Base-by-base conservation (phyloP, 2,329 filamentous ascomycete species). In the Thelonectria discophora region DNA sequence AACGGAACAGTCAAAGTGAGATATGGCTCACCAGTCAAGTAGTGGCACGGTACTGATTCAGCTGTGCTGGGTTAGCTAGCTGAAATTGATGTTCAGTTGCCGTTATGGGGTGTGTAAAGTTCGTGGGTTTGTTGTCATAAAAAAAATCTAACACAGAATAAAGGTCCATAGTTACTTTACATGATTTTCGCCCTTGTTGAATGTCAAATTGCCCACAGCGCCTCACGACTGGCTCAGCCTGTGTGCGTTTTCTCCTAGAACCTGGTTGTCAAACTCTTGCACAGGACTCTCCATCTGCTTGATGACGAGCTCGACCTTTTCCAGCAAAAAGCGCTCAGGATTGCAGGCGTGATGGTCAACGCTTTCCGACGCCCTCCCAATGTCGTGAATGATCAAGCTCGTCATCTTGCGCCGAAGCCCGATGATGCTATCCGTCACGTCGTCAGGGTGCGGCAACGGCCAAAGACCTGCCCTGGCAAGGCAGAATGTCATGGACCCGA, bases 401-500 rank as follows among this genome's bases (percentile, higher is more conserved):
- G 63, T 71, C 54, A 69, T 56, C 13, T 69, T 69, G 10, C 64
- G 64, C 37, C 71, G 65, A 10, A 73, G 59, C 1, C 58, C 54
- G 20, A 69, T 24, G 9, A 72, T 64, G 63, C 71, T 75, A 37
- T 69, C 64, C 4, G 71, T 62, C 0, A 73, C 58, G 5, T 72
- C 69, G 0, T 60, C 48, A 1, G 67, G 49, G 1, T 73, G 61
- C 6, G 73, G 73, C 1, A 75, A 60, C 3, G 74, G 75, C 74
- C 73, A 77, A 3, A 76, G 69, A 7, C 70, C 69, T 4, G 73
- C 73, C 21, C 74, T 62, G 11, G 70, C 69, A 5, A 77, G 71
- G 48, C 75, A 76, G 50, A 76, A 77, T 1, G 72, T 74, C 58
- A 76, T 68, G 1, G 75, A 77, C 1, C 75, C 74, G 1, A 77